Evolutionary conservation across 164 flowering plant genomes (phyloP).

Genomic region (Malania oleifera): DNA sequence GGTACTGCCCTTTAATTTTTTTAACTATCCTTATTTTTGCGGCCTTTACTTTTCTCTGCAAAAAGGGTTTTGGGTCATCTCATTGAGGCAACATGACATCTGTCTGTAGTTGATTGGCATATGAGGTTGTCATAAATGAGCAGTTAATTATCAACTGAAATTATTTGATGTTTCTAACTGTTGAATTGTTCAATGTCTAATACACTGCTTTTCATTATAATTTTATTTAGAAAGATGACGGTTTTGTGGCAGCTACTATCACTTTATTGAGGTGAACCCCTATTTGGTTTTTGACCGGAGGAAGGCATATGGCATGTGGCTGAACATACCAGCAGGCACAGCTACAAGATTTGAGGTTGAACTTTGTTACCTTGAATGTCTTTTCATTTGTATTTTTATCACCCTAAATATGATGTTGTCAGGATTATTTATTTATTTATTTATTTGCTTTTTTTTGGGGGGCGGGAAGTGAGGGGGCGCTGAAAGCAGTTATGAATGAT

Average conservation of each 20-base stretch:
- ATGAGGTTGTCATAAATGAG: background rate
- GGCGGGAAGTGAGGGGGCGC: no score
- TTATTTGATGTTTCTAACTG: background rate
- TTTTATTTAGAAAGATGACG: background rate
- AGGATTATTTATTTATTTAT: no score
- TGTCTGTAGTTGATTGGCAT: background rate
- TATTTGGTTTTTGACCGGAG: conserved; percentile 73
- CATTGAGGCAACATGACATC: background rate
- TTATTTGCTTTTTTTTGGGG: no score
- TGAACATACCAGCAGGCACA: conserved; percentile 91
- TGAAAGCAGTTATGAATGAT: no score
- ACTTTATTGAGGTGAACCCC: conserved; percentile 89
- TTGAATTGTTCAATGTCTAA: background rate
- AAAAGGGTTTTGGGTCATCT: background rate
- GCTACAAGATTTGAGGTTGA: conserved; percentile 90
- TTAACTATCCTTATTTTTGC: no score
- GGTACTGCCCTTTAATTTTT: conserved; percentile 32
- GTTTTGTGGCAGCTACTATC: conserved; percentile 79
- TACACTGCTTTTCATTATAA: background rate
- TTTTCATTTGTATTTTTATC: background rate
- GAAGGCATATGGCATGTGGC: conserved; percentile 87
- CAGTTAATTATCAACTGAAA: background rate
- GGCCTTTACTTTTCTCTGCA: background rate
- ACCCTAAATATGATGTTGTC: no score
- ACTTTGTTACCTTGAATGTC: background rate